Percentiles rank a stretch among this genome's conserved stretches.
These are phyloP conservation scores for Galerina sulciceps DNA, from an alignment of 768 basidiomycete species.

Conservation along the genomic window DNA sequence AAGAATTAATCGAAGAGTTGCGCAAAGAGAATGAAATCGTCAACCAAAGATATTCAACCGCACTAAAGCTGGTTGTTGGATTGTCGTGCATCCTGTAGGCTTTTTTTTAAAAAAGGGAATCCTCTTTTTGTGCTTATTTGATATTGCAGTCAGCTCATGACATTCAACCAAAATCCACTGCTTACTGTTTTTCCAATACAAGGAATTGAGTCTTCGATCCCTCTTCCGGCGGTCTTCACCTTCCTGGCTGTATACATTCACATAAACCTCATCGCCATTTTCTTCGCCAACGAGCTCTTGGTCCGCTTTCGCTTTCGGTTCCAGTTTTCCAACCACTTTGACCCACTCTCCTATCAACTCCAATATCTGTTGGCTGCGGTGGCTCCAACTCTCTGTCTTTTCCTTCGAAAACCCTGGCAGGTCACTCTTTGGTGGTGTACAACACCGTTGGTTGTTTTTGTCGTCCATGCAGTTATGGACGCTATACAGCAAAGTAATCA, in stretches of 20 bases:
- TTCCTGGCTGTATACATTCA: constrained; percentile 55
- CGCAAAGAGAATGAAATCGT: constrained; percentile 46
- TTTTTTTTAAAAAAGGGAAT: background rate
- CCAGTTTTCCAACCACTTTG: constrained; percentile 26
- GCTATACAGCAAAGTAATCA: constrained; percentile 49
- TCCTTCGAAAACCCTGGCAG: constrained; percentile 55
- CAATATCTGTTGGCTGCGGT: constrained; percentile 43
- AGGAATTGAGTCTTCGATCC: constrained; percentile 36
- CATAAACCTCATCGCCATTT: constrained; percentile 48
- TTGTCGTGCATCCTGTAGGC: constrained; percentile 54
- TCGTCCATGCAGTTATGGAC: constrained; percentile 49
- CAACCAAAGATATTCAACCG: constrained; percentile 43
- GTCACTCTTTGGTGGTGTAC: constrained; percentile 57
- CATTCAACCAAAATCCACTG: constrained; percentile 50
- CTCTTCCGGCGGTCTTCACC: constrained; percentile 48
- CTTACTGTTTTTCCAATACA: constrained; percentile 43
- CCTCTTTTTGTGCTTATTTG: constrained; percentile 1
- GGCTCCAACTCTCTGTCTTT: constrained; percentile 51
- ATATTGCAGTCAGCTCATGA: constrained; percentile 46
- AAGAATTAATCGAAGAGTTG: constrained; percentile 55
- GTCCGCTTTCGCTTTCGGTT: constrained; percentile 24
- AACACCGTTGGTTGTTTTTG: constrained; percentile 44
- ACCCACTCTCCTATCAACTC: constrained; percentile 36
- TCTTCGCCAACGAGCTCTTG: constrained; percentile 42
- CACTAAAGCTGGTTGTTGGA: constrained; percentile 44